Evolutionary conservation across 352 stramenopile species (phyloP), one percentile per base, ranked within the genome.

Genomic region (Phytophthora litchii): DNA sequence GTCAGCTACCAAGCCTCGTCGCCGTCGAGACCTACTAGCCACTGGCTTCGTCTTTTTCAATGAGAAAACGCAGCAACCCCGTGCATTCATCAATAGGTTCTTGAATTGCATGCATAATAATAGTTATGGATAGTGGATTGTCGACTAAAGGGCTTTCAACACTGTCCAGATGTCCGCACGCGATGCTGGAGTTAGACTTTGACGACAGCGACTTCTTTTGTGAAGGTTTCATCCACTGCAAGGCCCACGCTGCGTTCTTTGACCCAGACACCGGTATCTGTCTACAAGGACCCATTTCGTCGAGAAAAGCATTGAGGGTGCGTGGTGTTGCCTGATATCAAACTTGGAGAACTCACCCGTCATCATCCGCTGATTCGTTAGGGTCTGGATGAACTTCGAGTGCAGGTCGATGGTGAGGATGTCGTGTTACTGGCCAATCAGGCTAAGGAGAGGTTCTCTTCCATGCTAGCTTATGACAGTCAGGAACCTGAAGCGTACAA

Each of bases 191-290:
- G 64, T 62, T 94, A 43, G 82, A 94, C 54, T 60, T 89, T 44
- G 80, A 91, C 62, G 85, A 92, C 72, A 81, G 75, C 64, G 82
- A 92, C 55, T 94, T 94, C 57, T 89, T 92, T 61, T 78, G 64
- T 48, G 76, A 90, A 66, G 82, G 82, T 11, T 90, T 92, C 49
- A 65, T 94, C 38, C 79, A 89, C 54, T 94, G 84, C 75, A 94
- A 94, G 53, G 80, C 70, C 2, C 84, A 94, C 59, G 84, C 79
- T 34, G 82, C 84, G 12, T 89, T 90, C 66, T 94, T 94, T 53
- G 84, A 94, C 54, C 80, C 84, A 75, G 77, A 68, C 19, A 89
- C 81, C 10, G 81, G 81, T 1, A 84, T 91, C 17, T 91, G 81
- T 45, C 58, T 91, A 6, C 72, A 78, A 53, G 81, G 79, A 4